These are phyloP conservation scores for Solanum etuberosum DNA, from an alignment of 257 asterid species.

Conservation along the genomic window DNA sequence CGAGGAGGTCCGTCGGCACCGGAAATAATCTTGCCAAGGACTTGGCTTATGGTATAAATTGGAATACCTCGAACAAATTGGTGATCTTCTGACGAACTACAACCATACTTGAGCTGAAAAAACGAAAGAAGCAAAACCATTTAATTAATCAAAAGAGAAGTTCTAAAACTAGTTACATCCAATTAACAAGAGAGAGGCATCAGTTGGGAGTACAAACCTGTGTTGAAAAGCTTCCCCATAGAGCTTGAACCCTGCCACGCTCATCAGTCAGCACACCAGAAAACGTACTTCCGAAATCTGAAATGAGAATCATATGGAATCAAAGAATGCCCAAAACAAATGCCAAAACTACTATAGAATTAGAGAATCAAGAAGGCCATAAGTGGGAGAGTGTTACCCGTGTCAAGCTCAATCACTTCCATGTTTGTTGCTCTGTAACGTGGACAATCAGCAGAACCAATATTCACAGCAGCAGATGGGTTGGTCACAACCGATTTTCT, in stretches of 20 bases:
- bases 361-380: background rate
- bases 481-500: conserved; percentile 91
- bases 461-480: conserved; percentile 85
- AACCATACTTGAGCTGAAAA: conserved; percentile 74
- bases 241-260: conserved; percentile 83
- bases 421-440: conserved; percentile 93
- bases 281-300: conserved; percentile 93
- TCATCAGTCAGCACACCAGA: conserved; percentile 98
- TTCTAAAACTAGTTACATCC: background rate
- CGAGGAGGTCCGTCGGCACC: conserved; percentile 55
- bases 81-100: conserved; percentile 85
- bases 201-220: conserved; percentile 51
- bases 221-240: conserved; percentile 99
- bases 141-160: background rate
- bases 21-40: conserved; percentile 57
- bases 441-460: conserved; percentile 88
- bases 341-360: background rate
- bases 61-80: conserved; percentile 96
- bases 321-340: conserved; percentile 4
- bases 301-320: conserved; percentile 10
- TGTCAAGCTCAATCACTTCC: conserved; percentile 98
- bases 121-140: background rate
- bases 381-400: conserved; percentile 36
- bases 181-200: conserved; percentile 3
- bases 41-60: conserved; percentile 54